These are phyloP conservation scores for Penicillium vulpinum DNA, from an alignment of 2,329 filamentous ascomycete species.

Conservation along the genomic window DNA sequence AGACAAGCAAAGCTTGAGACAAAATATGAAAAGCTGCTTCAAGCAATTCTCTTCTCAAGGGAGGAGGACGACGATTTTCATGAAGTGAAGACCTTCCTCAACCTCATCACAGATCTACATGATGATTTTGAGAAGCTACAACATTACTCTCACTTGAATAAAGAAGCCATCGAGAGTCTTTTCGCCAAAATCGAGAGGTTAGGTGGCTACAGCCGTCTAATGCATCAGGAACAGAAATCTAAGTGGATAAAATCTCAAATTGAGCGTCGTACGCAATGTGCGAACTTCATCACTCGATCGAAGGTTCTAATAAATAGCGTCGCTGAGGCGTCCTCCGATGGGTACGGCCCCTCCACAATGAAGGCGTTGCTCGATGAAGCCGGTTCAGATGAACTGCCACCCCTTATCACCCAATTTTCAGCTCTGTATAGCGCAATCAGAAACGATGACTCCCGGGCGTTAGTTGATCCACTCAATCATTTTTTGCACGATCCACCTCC, in stretches of 20 bases:
- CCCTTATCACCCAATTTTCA: not conserved
- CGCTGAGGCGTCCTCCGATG: not conserved
- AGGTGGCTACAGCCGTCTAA: not conserved
- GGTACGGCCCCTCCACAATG: not conserved
- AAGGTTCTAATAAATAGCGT: not conserved
- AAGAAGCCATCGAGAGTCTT: conserved; percentile 18
- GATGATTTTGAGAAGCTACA: conserved; percentile 12
- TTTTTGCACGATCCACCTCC: not conserved
- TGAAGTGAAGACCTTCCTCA: not conserved
- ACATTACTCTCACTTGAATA: conserved; percentile 21
- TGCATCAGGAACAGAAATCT: not conserved
- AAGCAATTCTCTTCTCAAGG: not conserved
- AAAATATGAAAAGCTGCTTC: not conserved
- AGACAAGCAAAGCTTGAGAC: not conserved
- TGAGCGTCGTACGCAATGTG: not conserved
- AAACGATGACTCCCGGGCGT: not conserved
- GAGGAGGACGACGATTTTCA: not conserved
- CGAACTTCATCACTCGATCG: not conserved
- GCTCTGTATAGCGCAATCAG: not conserved
- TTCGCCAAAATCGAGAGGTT: conserved; percentile 5
- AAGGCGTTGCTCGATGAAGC: not conserved
- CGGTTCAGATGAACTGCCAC: not conserved
- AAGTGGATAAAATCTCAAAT: not conserved
- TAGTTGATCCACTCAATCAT: not conserved
- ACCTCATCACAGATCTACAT: not conserved